Evolutionary conservation across 495 filamentous ascomycete species (phyloP).

Genomic region (Penicillium soppii): DNA sequence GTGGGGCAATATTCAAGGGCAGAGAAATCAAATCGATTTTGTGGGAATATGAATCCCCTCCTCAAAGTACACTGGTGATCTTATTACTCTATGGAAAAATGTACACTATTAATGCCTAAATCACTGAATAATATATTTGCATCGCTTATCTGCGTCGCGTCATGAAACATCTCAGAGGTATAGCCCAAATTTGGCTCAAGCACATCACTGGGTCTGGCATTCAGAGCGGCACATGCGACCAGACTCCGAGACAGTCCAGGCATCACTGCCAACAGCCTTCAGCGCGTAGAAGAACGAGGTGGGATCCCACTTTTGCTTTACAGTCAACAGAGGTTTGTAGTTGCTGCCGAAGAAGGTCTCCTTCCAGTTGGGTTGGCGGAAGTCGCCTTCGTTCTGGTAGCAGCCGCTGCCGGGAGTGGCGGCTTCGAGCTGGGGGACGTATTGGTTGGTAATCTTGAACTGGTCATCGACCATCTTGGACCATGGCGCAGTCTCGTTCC

Average conservation of each 20-base stretch:
- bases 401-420: constrained; percentile 33
- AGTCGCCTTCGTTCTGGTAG: constrained; percentile 49
- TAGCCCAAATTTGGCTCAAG: not conserved
- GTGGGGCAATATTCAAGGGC: too few species aligned
- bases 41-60: not conserved
- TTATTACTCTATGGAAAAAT: not conserved
- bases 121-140: not conserved
- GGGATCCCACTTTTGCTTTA: constrained; percentile 56
- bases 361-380: constrained; percentile 53
- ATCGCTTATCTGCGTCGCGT: not conserved
- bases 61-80: not conserved
- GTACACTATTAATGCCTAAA: not conserved
- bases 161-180: not conserved
- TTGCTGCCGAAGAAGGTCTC: constrained; percentile 52
- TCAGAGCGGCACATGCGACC: constrained; percentile 28
- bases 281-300: constrained; percentile 57
- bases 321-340: constrained; percentile 33
- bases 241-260: constrained; percentile 24
- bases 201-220: too few species aligned
- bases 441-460: constrained; percentile 36
- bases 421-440: constrained; percentile 46
- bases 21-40: not conserved
- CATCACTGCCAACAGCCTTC: constrained; percentile 61
- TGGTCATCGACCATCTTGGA: constrained; percentile 39
- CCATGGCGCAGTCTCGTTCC: constrained; percentile 48